Percentiles rank a stretch among this genome's conserved stretches.
Evolutionary conservation across 441 rosid genomes (phyloP).

Genomic region (Populus hybrid): DNA sequence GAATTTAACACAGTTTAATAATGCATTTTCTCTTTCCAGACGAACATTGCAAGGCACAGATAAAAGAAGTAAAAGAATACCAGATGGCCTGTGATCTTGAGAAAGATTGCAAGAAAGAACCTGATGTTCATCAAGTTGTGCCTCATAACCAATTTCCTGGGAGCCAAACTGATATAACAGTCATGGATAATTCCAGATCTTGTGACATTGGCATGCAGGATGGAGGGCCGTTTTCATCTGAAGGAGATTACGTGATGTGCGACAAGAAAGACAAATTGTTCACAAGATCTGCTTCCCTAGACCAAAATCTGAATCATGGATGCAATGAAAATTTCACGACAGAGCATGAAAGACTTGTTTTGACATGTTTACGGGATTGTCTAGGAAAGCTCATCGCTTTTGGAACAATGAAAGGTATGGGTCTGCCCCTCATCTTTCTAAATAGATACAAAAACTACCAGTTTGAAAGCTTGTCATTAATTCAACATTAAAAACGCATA

Average conservation of each 20-base stretch:
- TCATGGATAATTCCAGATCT: constrained; percentile 15
- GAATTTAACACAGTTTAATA: too few relatives aligned
- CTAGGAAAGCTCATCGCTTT: constrained; percentile 41
- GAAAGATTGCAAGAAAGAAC: constrained; percentile 20
- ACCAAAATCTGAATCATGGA: constrained; percentile 17
- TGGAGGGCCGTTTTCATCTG: constrained; percentile 25
- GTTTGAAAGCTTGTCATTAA: neutral
- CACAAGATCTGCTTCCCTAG: constrained; percentile 25
- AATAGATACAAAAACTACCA: neutral
- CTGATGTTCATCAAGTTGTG: constrained; percentile 20
- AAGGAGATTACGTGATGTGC: constrained; percentile 22
- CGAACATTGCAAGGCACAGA: constrained; percentile 19
- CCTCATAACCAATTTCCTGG: constrained; percentile 24
- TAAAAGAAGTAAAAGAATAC: constrained; percentile 12
- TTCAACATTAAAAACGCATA: neutral
- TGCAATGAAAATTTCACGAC: constrained; percentile 23
- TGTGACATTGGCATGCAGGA: constrained; percentile 16
- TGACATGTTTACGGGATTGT: constrained; percentile 48
- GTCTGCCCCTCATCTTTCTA: neutral
- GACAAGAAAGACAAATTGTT: constrained; percentile 26
- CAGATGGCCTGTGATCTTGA: constrained; percentile 8
- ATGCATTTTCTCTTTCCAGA: neutral
- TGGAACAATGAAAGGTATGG: constrained; percentile 37
- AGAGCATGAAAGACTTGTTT: constrained; percentile 54
- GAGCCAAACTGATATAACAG: constrained; percentile 18